phyloP scores from a whole-genome alignment of 306 rosid species.

The Clitoria ternatea region DNA sequence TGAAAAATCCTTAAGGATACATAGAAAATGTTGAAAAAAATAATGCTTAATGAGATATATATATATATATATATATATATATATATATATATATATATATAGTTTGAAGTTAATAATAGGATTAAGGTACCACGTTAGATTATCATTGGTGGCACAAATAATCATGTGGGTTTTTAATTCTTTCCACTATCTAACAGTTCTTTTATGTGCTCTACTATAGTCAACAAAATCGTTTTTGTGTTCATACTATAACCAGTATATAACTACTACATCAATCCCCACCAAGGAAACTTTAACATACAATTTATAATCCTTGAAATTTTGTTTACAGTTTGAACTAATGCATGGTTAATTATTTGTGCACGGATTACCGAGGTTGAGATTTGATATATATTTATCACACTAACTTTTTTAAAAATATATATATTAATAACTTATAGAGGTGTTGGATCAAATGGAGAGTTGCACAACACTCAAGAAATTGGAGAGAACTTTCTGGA shows the following conservation, averaged over 20 bases:
- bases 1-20: conserved; percentile 25
- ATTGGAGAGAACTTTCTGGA: conserved; percentile 62
- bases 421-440: conserved; percentile 38
- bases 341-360: not conserved
- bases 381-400: not conserved
- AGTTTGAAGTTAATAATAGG: not conserved
- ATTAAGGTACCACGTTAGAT: conserved; percentile 1
- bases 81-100: conserved; percentile 17
- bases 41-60: too few relatives aligned
- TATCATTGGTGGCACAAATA: not conserved
- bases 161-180: conserved; percentile 13
- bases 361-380: not conserved
- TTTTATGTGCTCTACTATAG: not conserved
- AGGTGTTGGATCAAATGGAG: conserved; percentile 57
- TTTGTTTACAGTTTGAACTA: not conserved
- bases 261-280: too few relatives aligned
- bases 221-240: not conserved
- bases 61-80: too few relatives aligned
- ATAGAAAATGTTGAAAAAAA: too few relatives aligned
- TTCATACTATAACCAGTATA: conserved; percentile 16
- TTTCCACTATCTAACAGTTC: conserved; percentile 10
- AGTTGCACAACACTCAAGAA: conserved; percentile 44
- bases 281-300: not conserved
- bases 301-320: not conserved
- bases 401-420: not conserved